Conservation (phyloP, 2,329 filamentous ascomycete species). For the Didymella arachidicola region DNA sequence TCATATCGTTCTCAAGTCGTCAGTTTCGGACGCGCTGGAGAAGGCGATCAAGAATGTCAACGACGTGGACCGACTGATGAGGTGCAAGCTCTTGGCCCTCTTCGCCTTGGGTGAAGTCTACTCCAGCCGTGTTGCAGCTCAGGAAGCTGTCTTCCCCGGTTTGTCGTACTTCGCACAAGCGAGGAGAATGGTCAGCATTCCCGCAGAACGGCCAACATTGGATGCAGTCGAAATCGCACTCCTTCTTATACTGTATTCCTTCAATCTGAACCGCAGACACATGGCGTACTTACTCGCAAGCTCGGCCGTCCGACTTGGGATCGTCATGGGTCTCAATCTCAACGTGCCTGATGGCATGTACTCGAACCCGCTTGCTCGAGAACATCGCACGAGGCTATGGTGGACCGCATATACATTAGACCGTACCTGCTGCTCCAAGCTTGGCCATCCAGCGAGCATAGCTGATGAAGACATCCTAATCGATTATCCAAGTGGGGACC, state of each 20-base stretch:
- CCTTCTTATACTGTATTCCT: slow-evolving; percentile 57
- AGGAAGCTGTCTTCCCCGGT: background rate
- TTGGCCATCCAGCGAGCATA: slow-evolving; percentile 45
- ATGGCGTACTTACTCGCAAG: slow-evolving; percentile 56
- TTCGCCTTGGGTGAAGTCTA: background rate
- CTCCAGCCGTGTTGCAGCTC: background rate
- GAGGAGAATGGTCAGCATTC: background rate
- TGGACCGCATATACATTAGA: slow-evolving; percentile 49
- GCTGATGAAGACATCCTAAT: slow-evolving; percentile 51
- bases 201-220: background rate
- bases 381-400: slow-evolving; percentile 25
- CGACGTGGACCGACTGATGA: background rate
- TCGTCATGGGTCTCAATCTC: slow-evolving; percentile 52
- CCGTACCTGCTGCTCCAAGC: slow-evolving; percentile 46
- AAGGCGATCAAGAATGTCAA: background rate
- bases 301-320: slow-evolving; percentile 54
- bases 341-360: background rate
- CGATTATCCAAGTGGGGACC: slow-evolving; percentile 48
- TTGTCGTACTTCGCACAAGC: background rate
- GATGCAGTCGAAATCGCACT: slow-evolving; percentile 30
- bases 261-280: slow-evolving; percentile 56
- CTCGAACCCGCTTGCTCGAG: background rate
- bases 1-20: background rate
- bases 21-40: background rate
- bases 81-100: background rate